A percentile compares a stretch with the other conserved stretches of the same genome.
These are phyloP conservation scores for Eleusine indica DNA, from an alignment of 176 grass and related monocot species.

Conservation along the genomic window DNA sequence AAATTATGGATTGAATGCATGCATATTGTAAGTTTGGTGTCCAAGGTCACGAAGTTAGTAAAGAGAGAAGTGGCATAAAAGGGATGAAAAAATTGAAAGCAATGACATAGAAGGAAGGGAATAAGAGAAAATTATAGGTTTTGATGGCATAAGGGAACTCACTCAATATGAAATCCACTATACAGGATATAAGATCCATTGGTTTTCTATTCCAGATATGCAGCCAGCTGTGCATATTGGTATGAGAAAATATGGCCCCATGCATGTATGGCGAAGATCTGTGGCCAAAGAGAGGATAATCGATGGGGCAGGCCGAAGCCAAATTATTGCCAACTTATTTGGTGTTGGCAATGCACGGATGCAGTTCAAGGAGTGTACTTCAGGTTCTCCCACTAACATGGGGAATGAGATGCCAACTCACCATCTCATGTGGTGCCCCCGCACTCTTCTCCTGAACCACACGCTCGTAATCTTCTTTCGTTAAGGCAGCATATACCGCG, in stretches of 20 bases:
- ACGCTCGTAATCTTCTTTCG: conserved; percentile 2
- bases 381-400: conserved; percentile 28
- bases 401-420: conserved; percentile 40
- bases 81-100: too few species aligned
- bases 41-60: too few species aligned
- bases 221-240: not conserved
- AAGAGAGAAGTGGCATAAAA: too few species aligned
- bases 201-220: not conserved
- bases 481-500: not conserved
- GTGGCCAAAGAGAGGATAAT: not conserved
- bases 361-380: not conserved
- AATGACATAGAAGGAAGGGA: too few species aligned
- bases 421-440: conserved; percentile 24
- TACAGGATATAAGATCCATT: not conserved
- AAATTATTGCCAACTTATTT: conserved; percentile 18
- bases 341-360: conserved; percentile 14
- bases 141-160: too few species aligned
- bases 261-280: not conserved
- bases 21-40: too few species aligned
- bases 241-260: not conserved
- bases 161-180: too few species aligned
- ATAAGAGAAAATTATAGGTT: too few species aligned
- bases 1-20: too few species aligned
- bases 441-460: conserved; percentile 7
- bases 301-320: not conserved